A percentile compares a stretch with the other conserved stretches of the same genome.
phyloP scores from a whole-genome alignment of 306 rosid species.

The Ziziphus jujuba region DNA sequence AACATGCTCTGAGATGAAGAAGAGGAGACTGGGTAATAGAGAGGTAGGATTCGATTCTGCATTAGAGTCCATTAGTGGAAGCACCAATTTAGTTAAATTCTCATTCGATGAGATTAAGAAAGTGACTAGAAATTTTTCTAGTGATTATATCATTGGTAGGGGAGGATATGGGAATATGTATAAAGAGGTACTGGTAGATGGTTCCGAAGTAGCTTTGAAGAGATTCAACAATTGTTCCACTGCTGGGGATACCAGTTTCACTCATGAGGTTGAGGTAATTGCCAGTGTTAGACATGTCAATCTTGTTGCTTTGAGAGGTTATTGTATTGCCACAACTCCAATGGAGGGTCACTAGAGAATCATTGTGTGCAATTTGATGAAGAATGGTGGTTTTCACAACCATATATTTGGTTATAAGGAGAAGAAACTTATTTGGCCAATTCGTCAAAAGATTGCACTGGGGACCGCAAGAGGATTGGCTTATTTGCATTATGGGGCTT shows the following conservation, averaged over 20 bases:
- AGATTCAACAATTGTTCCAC: constrained; percentile 94
- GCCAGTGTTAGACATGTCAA: too few species aligned
- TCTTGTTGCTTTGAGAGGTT: constrained; percentile 77
- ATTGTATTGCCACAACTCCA: constrained; percentile 80
- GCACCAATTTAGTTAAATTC: constrained; percentile 72
- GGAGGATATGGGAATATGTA: constrained; percentile 98
- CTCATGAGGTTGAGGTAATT: constrained; percentile 86
- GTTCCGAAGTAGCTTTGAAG: constrained; percentile 78
- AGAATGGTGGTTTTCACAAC: constrained; percentile 85
- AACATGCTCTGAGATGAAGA: constrained; percentile 12
- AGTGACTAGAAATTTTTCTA: constrained; percentile 71
- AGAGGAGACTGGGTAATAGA: constrained; percentile 5
- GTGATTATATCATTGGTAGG: constrained; percentile 70
- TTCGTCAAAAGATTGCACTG: too few species aligned
- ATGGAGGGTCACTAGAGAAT: constrained; percentile 91
- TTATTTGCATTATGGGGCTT: too few species aligned
- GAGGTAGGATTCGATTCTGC: constrained; percentile 46
- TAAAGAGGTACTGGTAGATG: constrained; percentile 61
- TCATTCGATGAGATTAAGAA: constrained; percentile 64
- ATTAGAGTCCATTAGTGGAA: constrained; percentile 66
- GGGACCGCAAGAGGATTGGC: too few species aligned
- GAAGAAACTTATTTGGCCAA: constrained; percentile 71
- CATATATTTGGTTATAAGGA: constrained; percentile 66
- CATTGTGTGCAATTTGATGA: constrained; percentile 89
- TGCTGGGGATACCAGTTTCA: constrained; percentile 70